Percentiles rank a stretch among this genome's conserved stretches.
Evolutionary conservation across 768 basidiomycete species (phyloP).

Genomic region (Sarcomyxa edulis): DNA sequence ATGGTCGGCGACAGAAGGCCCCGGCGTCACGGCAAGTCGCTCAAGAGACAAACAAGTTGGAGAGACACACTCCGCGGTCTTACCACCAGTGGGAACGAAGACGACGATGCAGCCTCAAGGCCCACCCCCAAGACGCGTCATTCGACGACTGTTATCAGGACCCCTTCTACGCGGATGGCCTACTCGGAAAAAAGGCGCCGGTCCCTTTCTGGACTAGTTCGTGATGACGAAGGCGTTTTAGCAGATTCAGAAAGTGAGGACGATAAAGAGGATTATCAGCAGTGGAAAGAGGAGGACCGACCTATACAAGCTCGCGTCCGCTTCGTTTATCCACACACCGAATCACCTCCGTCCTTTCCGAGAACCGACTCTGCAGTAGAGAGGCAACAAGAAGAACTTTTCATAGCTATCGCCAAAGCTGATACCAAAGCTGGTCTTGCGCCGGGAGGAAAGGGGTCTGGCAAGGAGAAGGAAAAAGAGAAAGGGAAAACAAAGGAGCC

Average conservation of each 20-base stretch:
- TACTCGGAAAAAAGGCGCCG: constrained; percentile 8
- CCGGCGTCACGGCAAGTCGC: constrained; percentile 32
- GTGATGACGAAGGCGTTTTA: constrained; percentile 44
- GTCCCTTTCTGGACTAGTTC: too few species aligned
- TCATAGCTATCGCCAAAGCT: constrained; percentile 45
- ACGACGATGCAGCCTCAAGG: constrained; percentile 14
- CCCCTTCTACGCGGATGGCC: constrained; percentile 15
- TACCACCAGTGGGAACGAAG: constrained; percentile 34
- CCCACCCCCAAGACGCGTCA: constrained; percentile 12
- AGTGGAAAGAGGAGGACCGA: constrained; percentile 63
- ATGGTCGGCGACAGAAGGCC: constrained; percentile 75
- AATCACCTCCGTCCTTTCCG: constrained; percentile 14
- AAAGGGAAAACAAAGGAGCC: constrained; percentile 41
- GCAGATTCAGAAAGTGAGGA: constrained; percentile 52
- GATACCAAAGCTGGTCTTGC: constrained; percentile 42
- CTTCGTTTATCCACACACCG: constrained; percentile 38
- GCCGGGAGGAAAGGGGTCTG: constrained; percentile 20
- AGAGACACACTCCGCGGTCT: constrained; percentile 51
- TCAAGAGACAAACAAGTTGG: constrained; percentile 55
- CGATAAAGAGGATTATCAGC: constrained; percentile 43
- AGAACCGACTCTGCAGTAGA: constrained; percentile 36
- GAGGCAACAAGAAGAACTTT: constrained; percentile 47
- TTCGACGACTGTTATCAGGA: constrained; percentile 22
- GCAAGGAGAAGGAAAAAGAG: too few species aligned
- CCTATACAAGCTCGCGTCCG: constrained; percentile 72